phyloP scores from a whole-genome alignment of 257 asterid species.

The Solanum rostratum region DNA sequence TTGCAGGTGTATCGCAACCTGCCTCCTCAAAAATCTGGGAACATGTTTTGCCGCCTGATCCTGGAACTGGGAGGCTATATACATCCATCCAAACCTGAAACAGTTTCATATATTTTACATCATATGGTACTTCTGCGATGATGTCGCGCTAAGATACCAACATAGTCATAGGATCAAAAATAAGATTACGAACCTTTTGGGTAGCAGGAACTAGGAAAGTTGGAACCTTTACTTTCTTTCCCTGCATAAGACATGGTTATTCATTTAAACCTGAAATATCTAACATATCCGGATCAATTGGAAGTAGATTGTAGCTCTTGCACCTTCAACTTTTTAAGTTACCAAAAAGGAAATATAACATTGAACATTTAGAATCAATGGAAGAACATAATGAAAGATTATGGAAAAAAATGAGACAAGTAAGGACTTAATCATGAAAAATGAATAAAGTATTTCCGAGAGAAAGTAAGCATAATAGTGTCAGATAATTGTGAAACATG shows the following conservation, averaged over 20 bases:
- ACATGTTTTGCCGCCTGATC: slow-evolving; percentile 90
- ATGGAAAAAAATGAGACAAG: not conserved
- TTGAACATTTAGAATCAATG: not conserved
- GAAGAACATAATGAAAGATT: not conserved
- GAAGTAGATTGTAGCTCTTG: not conserved
- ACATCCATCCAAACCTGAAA: slow-evolving; percentile 95
- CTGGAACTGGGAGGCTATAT: slow-evolving; percentile 84
- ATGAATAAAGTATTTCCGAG: not conserved
- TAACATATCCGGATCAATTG: not conserved
- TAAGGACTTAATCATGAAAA: not conserved
- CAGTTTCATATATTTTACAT: not conserved
- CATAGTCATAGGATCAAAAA: not conserved
- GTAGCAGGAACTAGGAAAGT: slow-evolving; percentile 98
- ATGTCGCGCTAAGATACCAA: not conserved
- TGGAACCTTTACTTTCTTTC: slow-evolving; percentile 95
- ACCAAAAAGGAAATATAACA: not conserved
- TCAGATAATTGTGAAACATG: not conserved
- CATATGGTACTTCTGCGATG: not conserved
- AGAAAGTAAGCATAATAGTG: not conserved
- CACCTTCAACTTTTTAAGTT: not conserved
- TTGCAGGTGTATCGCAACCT: slow-evolving; percentile 96
- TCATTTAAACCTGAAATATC: not conserved
- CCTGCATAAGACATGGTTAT: slow-evolving; percentile 8
- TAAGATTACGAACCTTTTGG: slow-evolving; percentile 53
- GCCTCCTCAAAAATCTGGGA: slow-evolving; percentile 98